Percentiles rank a stretch among this genome's conserved stretches.
These are phyloP conservation scores for Linnemannia schmuckeri DNA, from an alignment of 192 early-diverging fungal species.

Conservation along the genomic window DNA sequence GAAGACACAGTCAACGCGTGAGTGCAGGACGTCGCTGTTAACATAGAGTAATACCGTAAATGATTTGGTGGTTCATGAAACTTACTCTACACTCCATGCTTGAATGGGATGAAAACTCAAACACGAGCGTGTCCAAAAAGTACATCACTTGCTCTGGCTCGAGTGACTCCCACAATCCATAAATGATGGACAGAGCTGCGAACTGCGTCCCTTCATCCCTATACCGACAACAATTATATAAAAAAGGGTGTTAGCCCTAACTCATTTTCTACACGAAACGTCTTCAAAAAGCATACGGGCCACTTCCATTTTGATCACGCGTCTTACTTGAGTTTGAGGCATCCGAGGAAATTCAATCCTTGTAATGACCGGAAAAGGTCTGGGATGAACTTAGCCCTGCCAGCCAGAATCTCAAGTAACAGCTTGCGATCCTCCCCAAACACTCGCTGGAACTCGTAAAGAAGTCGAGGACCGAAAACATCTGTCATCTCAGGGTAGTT, in stretches of 20 bases:
- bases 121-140: conserved; percentile 61
- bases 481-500: conserved; percentile 56
- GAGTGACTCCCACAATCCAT: conserved; percentile 59
- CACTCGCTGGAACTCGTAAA: conserved; percentile 67
- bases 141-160: conserved; percentile 57
- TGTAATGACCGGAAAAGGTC: conserved; percentile 70
- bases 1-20: background rate
- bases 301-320: background rate
- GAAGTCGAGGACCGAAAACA: conserved; percentile 53
- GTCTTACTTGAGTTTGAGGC: conserved; percentile 63
- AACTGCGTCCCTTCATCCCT: conserved; percentile 72
- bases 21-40: background rate
- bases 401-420: conserved; percentile 69
- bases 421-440: conserved; percentile 58
- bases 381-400: conserved; percentile 57
- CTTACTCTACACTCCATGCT: conserved; percentile 68
- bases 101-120: conserved; percentile 65
- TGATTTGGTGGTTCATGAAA: background rate
- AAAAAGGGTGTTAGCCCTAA: background rate
- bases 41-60: background rate
- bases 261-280: background rate
- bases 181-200: conserved; percentile 66
- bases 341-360: conserved; percentile 61
- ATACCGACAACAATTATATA: background rate
- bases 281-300: background rate